A percentile compares a stretch with the other conserved stretches of the same genome.
phyloP scores from a whole-genome alignment of 2,329 filamentous ascomycete species.

The Erysiphe pulchra region DNA sequence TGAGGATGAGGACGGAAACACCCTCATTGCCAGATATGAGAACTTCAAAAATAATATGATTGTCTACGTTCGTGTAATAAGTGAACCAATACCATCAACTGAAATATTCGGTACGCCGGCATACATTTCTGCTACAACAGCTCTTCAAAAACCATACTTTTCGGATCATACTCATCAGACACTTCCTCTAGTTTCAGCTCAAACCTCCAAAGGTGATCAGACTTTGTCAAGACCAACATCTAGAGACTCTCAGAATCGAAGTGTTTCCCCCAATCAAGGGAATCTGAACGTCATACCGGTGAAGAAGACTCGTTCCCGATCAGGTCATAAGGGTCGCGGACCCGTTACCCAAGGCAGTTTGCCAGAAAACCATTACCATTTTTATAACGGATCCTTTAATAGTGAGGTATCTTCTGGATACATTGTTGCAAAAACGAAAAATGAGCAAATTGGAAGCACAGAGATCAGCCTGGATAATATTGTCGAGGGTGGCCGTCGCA shows the following conservation, averaged over 20 bases:
- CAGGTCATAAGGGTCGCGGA: constrained; percentile 38
- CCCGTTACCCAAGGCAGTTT: constrained; percentile 23
- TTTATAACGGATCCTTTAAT: constrained; percentile 55
- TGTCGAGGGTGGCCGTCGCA: constrained; percentile 83
- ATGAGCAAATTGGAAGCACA: constrained; percentile 70
- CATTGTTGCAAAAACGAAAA: constrained; percentile 49
- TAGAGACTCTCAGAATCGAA: constrained; percentile 48
- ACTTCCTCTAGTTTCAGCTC: constrained; percentile 27
- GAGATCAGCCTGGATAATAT: constrained; percentile 98
- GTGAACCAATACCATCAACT: constrained; percentile 23
- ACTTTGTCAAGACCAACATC: constrained; percentile 43
- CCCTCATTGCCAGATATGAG: constrained; percentile 83
- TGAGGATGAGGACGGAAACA: constrained; percentile 71
- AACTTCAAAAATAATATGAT: constrained; percentile 85
- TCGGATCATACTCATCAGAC: constrained; percentile 37
- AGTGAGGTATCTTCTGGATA: constrained; percentile 61
- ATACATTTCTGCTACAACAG: constrained; percentile 24
- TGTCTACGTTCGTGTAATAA: constrained; percentile 73
- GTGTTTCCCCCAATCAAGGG: constrained; percentile 45
- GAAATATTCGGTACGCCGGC: constrained; percentile 25
- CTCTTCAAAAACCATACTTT: constrained; percentile 26
- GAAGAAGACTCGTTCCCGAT: constrained; percentile 45
- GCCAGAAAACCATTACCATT: constrained; percentile 38
- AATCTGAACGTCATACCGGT: constrained; percentile 21
- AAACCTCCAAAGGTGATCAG: constrained; percentile 28